Conservation (phyloP, 2,329 filamentous ascomycete genomes). For the Macrophomina phaseolina region DNA sequence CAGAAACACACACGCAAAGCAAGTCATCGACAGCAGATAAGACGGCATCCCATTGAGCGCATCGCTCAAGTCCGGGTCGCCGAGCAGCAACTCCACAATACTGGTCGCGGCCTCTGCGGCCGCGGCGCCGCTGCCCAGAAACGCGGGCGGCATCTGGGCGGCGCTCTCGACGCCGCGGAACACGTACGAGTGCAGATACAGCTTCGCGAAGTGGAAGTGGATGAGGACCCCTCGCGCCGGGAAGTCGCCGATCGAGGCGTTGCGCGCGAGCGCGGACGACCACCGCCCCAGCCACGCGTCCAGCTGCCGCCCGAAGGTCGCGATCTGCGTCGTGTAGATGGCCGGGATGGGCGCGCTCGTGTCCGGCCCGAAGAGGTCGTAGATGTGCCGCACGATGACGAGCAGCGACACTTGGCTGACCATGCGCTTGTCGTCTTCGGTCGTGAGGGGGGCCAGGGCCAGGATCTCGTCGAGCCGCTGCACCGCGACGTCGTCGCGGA, state of each 20-base stretch:
- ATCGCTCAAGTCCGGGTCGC: constrained; percentile 50
- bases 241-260: constrained; percentile 55
- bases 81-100: constrained; percentile 53
- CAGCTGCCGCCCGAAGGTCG: constrained; percentile 47
- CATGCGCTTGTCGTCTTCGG: constrained; percentile 61
- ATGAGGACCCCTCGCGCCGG: constrained; percentile 58
- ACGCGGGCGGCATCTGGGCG: constrained; percentile 52
- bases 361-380: constrained; percentile 63
- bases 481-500: constrained; percentile 63
- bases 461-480: constrained; percentile 64
- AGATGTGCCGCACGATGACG: constrained; percentile 62
- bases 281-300: constrained; percentile 60
- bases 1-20: constrained; percentile 60
- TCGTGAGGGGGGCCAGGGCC: constrained; percentile 55
- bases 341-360: constrained; percentile 58
- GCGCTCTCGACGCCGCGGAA: constrained; percentile 55
- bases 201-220: constrained; percentile 60
- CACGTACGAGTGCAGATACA: constrained; percentile 59
- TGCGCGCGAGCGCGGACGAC: constrained; percentile 51
- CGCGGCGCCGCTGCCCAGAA: constrained; percentile 53
- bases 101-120: constrained; percentile 55
- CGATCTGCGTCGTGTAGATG: constrained; percentile 59
- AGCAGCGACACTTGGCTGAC: constrained; percentile 65
- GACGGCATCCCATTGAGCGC: constrained; percentile 55
- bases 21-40: constrained; percentile 60